A percentile compares a stretch with the other conserved stretches of the same genome.
Evolutionary conservation across 352 stramenopile species (phyloP).

Genomic region (Globisporangium megalacanthum): DNA sequence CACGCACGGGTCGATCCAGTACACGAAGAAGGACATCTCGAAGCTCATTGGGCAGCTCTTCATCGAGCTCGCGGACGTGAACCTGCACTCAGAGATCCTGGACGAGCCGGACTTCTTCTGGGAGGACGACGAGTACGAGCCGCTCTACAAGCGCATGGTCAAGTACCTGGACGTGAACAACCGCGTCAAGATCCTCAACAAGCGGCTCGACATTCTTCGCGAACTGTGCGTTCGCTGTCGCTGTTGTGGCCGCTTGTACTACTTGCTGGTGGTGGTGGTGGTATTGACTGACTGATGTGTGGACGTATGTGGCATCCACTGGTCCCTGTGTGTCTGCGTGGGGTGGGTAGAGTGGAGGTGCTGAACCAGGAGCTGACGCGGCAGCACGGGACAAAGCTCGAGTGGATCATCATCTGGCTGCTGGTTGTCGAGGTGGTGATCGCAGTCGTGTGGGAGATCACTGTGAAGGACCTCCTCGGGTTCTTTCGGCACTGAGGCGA

Average conservation of each 20-base stretch:
- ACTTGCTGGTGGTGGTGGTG: background rate
- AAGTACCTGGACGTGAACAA: slow-evolving; percentile 91
- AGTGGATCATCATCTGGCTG: slow-evolving; percentile 94
- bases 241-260: background rate
- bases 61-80: slow-evolving; percentile 86
- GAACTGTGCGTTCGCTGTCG: slow-evolving; percentile 66
- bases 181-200: slow-evolving; percentile 91
- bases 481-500: slow-evolving; percentile 32
- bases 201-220: slow-evolving; percentile 88
- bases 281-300: background rate
- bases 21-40: slow-evolving; percentile 88
- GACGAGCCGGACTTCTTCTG: slow-evolving; percentile 92
- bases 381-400: slow-evolving; percentile 84
- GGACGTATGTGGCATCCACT: background rate
- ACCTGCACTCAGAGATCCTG: slow-evolving; percentile 92
- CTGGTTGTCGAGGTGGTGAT: slow-evolving; percentile 87
- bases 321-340: background rate
- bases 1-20: slow-evolving; percentile 80
- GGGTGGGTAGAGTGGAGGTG: slow-evolving; percentile 69
- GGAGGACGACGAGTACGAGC: slow-evolving; percentile 90
- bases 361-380: slow-evolving; percentile 87
- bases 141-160: slow-evolving; percentile 85
- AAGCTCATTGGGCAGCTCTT: slow-evolving; percentile 89
- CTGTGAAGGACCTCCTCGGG: slow-evolving; percentile 78
- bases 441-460: slow-evolving; percentile 73